phyloP scores from a whole-genome alignment of 768 basidiomycete species.

The Pisolithus orientalis region DNA sequence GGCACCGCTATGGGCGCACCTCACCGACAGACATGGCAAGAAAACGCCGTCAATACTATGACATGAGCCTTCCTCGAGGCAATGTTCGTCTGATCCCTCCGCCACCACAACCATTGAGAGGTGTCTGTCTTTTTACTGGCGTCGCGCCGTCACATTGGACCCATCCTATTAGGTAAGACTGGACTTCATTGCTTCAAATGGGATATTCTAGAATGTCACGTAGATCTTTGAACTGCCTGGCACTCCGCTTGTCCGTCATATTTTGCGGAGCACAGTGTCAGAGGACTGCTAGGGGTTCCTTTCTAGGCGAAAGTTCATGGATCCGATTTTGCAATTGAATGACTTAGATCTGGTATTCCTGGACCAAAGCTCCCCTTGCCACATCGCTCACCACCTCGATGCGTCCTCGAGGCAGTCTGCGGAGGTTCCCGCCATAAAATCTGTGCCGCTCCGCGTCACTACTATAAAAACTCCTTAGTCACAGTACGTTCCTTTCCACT shows the following conservation, averaged over 20 bases:
- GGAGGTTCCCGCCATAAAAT: conserved; percentile 9
- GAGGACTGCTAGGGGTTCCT: not conserved
- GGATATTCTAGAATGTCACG: not conserved
- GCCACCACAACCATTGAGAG: conserved; percentile 9
- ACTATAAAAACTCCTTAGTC: conserved; percentile 19
- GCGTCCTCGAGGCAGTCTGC: conserved; percentile 23
- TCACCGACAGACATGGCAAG: too few relatives aligned
- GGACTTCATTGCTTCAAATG: not conserved
- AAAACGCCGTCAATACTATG: not conserved
- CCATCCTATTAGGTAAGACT: not conserved
- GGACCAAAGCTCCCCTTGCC: conserved; percentile 12
- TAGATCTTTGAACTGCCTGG: conserved; percentile 6
- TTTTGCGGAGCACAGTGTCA: not conserved
- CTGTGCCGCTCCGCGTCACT: conserved; percentile 7
- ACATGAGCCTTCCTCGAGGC: conserved; percentile 20
- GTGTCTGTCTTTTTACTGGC: not conserved
- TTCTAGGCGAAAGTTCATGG: conserved; percentile 5
- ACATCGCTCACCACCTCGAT: conserved; percentile 14
- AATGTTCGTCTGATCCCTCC: not conserved
- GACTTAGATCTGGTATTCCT: conserved; percentile 8
- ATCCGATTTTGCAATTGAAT: conserved; percentile 16
- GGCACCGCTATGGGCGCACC: too few relatives aligned
- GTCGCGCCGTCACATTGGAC: too few relatives aligned
- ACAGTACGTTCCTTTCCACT: conserved; percentile 1
- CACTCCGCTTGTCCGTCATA: conserved; percentile 16